These are phyloP conservation scores for Anisodus tanguticus DNA, from an alignment of 257 asterid species.

Conservation along the genomic window DNA sequence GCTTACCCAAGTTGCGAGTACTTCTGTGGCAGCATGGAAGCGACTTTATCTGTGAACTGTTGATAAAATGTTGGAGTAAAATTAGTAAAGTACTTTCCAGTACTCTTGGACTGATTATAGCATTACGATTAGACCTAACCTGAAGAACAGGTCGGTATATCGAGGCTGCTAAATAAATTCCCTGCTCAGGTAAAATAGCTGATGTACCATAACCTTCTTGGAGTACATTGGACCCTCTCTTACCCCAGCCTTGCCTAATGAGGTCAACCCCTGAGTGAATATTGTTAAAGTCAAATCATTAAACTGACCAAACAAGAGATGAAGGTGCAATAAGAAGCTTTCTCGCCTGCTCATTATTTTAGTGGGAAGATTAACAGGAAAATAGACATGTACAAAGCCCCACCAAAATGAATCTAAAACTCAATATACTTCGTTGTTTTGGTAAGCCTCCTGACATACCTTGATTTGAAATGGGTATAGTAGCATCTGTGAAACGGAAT, in stretches of 20 bases:
- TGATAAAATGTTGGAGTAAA: constrained; percentile 35
- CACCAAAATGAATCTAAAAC: neutral
- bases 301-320: constrained; percentile 25
- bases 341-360: constrained; percentile 16
- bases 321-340: constrained; percentile 22
- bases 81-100: neutral
- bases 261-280: constrained; percentile 64
- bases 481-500: constrained; percentile 94
- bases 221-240: constrained; percentile 77
- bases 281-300: constrained; percentile 15
- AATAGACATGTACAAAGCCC: constrained; percentile 16
- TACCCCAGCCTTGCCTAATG: constrained; percentile 90
- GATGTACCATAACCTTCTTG: constrained; percentile 99
- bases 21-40: constrained; percentile 95
- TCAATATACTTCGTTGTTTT: neutral
- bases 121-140: constrained; percentile 52
- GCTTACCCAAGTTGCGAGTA: constrained; percentile 92
- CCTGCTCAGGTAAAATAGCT: constrained; percentile 92
- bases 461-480: constrained; percentile 74
- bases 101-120: neutral
- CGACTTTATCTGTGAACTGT: constrained; percentile 94
- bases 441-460: constrained; percentile 54
- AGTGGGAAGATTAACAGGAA: neutral
- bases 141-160: constrained; percentile 93
- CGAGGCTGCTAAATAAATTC: constrained; percentile 94